Base-by-base conservation (phyloP, 1,284 basidiomycete species). In the Anthracocystis setariae region DNA sequence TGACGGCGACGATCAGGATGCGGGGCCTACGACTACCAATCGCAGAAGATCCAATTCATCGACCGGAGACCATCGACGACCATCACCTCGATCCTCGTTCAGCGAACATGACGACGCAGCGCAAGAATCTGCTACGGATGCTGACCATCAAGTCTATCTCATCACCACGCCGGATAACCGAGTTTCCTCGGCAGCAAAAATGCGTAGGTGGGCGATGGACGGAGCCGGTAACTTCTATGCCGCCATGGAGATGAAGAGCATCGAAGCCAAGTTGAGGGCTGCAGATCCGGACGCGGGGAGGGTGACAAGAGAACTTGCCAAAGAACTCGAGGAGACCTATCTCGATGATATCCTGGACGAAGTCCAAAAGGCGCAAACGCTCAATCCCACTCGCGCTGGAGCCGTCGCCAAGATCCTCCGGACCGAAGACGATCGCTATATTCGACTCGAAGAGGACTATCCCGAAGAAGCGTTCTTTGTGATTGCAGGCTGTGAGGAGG, bases 161-260 rank as follows among this genome's bases (percentile, higher is more conserved):
- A 81, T 82, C 60, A 82, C 80, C 13, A 82, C 80, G 21, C 80
- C 80, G 0, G 80, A 82, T 64, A 82, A 82, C 35, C 79, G 80
- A 29, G 80, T 82, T 15, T 80, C 79, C 8, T 79, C 77, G 2
- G 79, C 80, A 0, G 80, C 80, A 29, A 82, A 82, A 58, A 55
- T 80, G 44, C 55, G 80, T 3, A 51, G 80, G 21, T 82, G 80
- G 80, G 80, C 80, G 8, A 82, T 82, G 80, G 80, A 82, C 48
- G 62, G 72, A 24, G 46, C 57, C 3, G 80, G 80, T 24, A 58
- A 72, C 55, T 82, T 82, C 53, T 82, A 79, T 43, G 80, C 80
- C 3, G 80, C 80, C 25, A 81, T 82, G 80, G 80, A 82, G 55
- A 79, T 82, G 70, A 82, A 80, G 57, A 73, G 67, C 35, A 76